A percentile compares a stretch with the other conserved stretches of the same genome.
Conservation (phyloP, 106 monocot genomes). For the Dioscorea dumetorum region DNA sequence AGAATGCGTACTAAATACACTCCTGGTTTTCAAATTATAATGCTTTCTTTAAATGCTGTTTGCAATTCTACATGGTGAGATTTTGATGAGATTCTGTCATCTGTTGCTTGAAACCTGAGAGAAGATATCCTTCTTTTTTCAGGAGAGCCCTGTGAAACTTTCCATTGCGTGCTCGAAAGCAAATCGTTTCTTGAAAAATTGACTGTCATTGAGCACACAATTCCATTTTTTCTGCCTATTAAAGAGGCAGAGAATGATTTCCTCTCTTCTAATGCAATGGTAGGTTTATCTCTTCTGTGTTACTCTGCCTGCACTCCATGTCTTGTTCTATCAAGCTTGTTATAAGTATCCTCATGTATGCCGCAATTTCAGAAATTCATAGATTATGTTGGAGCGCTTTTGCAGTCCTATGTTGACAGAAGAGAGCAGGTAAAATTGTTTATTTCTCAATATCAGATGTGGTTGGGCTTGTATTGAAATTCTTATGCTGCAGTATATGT, state of each 20-base stretch:
- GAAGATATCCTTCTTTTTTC: conserved; percentile 21
- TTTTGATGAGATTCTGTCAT: background rate
- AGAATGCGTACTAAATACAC: too few species aligned
- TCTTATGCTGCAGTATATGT: too few species aligned
- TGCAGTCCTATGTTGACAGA: conserved; percentile 88
- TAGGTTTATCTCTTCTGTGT: conserved; percentile 16
- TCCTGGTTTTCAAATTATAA: too few species aligned
- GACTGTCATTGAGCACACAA: conserved; percentile 80
- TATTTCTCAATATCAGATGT: background rate
- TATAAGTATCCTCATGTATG: background rate
- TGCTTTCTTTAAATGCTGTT: too few species aligned
- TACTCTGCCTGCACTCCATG: background rate
- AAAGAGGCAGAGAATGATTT: conserved; percentile 88
- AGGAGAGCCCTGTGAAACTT: conserved; percentile 95
- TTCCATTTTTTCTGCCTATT: conserved; percentile 94
- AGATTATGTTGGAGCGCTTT: conserved; percentile 85
- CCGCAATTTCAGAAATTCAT: conserved; percentile 79
- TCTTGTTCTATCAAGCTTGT: background rate
- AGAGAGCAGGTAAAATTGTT: conserved; percentile 79
- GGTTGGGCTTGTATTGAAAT: too few species aligned
- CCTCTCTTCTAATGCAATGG: conserved; percentile 95
- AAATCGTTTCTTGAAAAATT: conserved; percentile 99
- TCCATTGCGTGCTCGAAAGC: conserved; percentile 94
- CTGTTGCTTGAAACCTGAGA: background rate
- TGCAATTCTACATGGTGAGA: too few species aligned